These are phyloP conservation scores for Strobilomyces confusus DNA, from an alignment of 768 basidiomycete genomes.

Conservation along the genomic window DNA sequence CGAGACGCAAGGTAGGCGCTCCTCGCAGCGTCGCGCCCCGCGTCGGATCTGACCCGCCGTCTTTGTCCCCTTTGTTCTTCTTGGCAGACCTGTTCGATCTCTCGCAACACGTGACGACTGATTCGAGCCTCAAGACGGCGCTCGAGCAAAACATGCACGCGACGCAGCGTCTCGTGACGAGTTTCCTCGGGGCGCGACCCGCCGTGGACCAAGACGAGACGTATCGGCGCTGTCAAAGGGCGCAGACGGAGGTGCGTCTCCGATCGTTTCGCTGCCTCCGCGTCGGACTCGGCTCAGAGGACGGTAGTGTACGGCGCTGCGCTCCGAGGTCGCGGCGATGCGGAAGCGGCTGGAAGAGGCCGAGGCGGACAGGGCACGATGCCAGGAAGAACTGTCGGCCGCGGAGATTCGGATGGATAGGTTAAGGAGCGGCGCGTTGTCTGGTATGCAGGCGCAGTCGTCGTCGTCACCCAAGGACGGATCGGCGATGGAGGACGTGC, in stretches of 20 bases:
- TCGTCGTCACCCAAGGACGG: slow-evolving; percentile 32
- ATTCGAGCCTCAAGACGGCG: slow-evolving; percentile 34
- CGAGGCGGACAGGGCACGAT: slow-evolving; percentile 45
- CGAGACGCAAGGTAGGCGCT: slow-evolving; percentile 38
- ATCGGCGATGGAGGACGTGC: slow-evolving; percentile 24
- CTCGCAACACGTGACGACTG: slow-evolving; percentile 30
- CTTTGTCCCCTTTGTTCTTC: not conserved
- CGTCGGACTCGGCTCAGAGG: slow-evolving; percentile 11
- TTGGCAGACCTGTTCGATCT: slow-evolving; percentile 29
- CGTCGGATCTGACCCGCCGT: not conserved
- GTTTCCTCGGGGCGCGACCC: slow-evolving; percentile 42
- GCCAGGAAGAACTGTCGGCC: slow-evolving; percentile 46
- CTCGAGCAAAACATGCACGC: slow-evolving; percentile 53
- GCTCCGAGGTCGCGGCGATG: slow-evolving; percentile 53
- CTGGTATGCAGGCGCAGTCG: slow-evolving; percentile 40
- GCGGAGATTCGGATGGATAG: slow-evolving; percentile 65
- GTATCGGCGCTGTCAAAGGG: slow-evolving; percentile 47
- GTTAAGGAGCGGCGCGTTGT: slow-evolving; percentile 50
- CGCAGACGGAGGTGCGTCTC: slow-evolving; percentile 55
- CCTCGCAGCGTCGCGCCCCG: not conserved
- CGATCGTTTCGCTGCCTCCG: not conserved
- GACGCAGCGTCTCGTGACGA: slow-evolving; percentile 56
- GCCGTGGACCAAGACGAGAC: slow-evolving; percentile 36
- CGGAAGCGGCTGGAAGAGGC: slow-evolving; percentile 48
- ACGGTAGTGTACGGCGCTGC: slow-evolving; percentile 51